phyloP scores from a whole-genome alignment of 306 rosid species.

The Begonia masoniana region DNA sequence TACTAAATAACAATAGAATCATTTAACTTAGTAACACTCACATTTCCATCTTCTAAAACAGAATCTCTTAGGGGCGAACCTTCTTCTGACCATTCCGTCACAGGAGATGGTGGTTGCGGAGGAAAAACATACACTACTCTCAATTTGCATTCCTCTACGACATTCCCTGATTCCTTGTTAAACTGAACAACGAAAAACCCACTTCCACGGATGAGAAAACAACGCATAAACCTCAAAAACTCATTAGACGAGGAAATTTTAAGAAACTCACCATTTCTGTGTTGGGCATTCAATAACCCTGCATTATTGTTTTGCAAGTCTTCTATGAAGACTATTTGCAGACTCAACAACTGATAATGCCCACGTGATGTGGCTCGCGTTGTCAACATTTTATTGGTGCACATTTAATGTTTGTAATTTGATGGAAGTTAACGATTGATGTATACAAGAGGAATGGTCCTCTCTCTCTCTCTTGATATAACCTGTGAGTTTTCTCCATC shows the following conservation, averaged over 20 bases:
- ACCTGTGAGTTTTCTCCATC: too few relatives aligned
- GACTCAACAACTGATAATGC: too few relatives aligned
- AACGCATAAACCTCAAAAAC: background rate
- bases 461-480: too few relatives aligned
- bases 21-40: constrained; percentile 1
- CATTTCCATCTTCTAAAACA: constrained; percentile 31
- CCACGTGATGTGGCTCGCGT: too few relatives aligned
- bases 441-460: too few relatives aligned
- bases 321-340: too few relatives aligned
- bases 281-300: too few relatives aligned
- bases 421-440: too few relatives aligned
- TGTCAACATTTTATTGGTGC: too few relatives aligned
- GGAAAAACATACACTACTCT: constrained; percentile 43
- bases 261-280: background rate
- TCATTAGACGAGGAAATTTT: background rate
- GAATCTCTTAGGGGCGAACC: constrained; percentile 33
- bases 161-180: constrained; percentile 37
- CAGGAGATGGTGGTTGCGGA: constrained; percentile 41
- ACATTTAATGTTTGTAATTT: too few relatives aligned
- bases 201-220: constrained; percentile 14
- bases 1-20: constrained; percentile 31
- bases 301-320: too few relatives aligned
- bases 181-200: constrained; percentile 15
- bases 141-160: constrained; percentile 42
- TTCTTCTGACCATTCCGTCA: constrained; percentile 17